Evolutionary conservation across 805 yeast genomes (phyloP).

Genomic region (Yarrowia bubula): DNA sequence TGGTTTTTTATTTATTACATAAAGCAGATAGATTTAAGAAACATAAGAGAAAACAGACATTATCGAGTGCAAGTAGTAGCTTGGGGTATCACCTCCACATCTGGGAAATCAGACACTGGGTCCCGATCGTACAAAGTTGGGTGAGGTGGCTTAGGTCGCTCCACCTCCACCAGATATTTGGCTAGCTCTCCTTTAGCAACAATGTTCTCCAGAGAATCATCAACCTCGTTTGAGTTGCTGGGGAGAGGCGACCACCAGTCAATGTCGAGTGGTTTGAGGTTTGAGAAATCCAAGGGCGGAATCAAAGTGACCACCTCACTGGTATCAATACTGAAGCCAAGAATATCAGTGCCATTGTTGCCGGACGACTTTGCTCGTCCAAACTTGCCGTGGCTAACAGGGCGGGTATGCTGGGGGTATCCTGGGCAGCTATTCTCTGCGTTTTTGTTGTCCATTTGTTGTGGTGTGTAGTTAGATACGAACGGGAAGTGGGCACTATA

Average conservation of each 20-base stretch:
- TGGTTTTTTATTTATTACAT: background rate
- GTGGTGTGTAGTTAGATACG: background rate
- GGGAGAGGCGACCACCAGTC: slow-evolving; percentile 8
- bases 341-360: slow-evolving; percentile 5
- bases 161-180: background rate
- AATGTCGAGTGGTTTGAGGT: background rate
- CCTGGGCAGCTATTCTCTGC: slow-evolving; percentile 13
- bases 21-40: background rate
- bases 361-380: slow-evolving; percentile 6
- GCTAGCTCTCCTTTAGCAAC: background rate
- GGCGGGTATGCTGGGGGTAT: slow-evolving; percentile 9
- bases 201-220: slow-evolving; percentile 1
- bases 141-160: background rate
- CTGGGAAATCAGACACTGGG: background rate
- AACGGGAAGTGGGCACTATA: background rate
- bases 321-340: background rate
- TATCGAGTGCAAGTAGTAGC: background rate
- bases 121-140: background rate
- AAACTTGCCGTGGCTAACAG: slow-evolving; percentile 13
- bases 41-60: background rate
- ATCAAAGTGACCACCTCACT: background rate
- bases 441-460: background rate
- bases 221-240: background rate
- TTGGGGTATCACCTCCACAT: background rate
- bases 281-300: slow-evolving; percentile 2